phyloP scores from a whole-genome alignment of 257 asterid genomes.

The Capsicum chinense region DNA sequence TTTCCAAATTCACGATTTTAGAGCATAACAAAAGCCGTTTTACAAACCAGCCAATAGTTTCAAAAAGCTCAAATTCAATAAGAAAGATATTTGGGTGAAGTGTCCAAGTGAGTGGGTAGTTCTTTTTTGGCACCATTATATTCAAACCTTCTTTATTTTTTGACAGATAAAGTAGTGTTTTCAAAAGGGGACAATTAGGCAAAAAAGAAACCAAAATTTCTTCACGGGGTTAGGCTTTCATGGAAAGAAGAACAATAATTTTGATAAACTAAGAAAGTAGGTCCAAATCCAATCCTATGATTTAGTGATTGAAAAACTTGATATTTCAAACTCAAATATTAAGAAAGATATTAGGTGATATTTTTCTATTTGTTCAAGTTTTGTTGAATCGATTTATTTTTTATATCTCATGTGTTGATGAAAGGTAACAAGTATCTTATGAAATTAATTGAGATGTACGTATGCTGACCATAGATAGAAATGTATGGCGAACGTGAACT shows the following conservation, averaged over 20 bases:
- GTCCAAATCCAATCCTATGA: constrained; percentile 4
- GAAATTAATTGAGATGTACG: not conserved
- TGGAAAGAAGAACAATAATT: constrained; percentile 12
- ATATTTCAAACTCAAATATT: not conserved
- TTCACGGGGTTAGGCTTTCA: constrained; percentile 33
- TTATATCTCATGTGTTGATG: not conserved
- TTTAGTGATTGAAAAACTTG: not conserved
- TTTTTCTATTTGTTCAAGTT: too few species aligned
- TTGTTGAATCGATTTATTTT: not conserved
- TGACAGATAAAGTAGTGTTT: not conserved
- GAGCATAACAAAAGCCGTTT: not conserved
- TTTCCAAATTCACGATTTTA: not conserved
- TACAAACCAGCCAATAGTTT: not conserved
- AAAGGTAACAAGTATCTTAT: not conserved
- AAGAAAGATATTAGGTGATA: not conserved
- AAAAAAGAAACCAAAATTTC: constrained; percentile 26
- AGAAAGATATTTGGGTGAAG: not conserved
- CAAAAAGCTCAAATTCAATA: constrained; percentile 22
- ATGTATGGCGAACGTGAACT: too few species aligned
- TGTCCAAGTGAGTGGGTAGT: constrained; percentile 22
- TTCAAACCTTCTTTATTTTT: constrained; percentile 29
- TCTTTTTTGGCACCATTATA: constrained; percentile 29
- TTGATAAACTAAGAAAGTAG: constrained; percentile 14
- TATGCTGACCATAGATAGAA: not conserved
- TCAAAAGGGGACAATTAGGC: constrained; percentile 12